These are phyloP conservation scores for Boehmeria nivea DNA, from an alignment of 306 rosid genomes.

Conservation along the genomic window DNA sequence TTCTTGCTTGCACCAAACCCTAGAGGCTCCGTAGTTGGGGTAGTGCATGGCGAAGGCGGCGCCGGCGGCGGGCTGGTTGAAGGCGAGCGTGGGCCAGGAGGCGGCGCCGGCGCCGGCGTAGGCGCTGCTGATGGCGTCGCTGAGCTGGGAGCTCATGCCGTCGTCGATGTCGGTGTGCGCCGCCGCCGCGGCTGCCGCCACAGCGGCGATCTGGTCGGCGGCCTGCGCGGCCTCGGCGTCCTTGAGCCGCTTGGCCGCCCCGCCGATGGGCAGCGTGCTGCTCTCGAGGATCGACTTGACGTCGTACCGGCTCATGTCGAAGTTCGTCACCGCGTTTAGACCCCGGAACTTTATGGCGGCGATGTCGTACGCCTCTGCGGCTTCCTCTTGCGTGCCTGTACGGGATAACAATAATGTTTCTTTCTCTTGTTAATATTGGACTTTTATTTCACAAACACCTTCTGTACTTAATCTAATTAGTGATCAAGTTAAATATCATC, in stretches of 20 bases:
- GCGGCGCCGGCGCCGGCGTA: background rate
- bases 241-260: slow-evolving; percentile 70
- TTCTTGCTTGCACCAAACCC: slow-evolving; percentile 82
- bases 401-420: no score
- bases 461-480: background rate
- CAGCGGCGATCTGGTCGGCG: slow-evolving; percentile 17
- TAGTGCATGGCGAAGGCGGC: slow-evolving; percentile 27
- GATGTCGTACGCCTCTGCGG: slow-evolving; percentile 92
- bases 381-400: slow-evolving; percentile 88
- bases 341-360: slow-evolving; percentile 94
- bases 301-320: slow-evolving; percentile 85
- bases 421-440: background rate
- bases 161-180: slow-evolving; percentile 19
- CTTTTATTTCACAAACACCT: background rate
- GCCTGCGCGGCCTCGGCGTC: slow-evolving; percentile 34
- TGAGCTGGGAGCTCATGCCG: slow-evolving; percentile 28
- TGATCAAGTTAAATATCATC: background rate
- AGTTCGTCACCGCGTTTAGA: slow-evolving; percentile 87
- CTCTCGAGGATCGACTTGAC: slow-evolving; percentile 80
- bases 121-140: slow-evolving; percentile 26
- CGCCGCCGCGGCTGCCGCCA: slow-evolving; percentile 25
- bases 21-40: slow-evolving; percentile 38
- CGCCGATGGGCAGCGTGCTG: slow-evolving; percentile 70
- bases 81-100: slow-evolving; percentile 53
- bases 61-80: slow-evolving; percentile 33